phyloP scores from a whole-genome alignment of 345 rosid genomes.

The Lepidium aucheri region DNA sequence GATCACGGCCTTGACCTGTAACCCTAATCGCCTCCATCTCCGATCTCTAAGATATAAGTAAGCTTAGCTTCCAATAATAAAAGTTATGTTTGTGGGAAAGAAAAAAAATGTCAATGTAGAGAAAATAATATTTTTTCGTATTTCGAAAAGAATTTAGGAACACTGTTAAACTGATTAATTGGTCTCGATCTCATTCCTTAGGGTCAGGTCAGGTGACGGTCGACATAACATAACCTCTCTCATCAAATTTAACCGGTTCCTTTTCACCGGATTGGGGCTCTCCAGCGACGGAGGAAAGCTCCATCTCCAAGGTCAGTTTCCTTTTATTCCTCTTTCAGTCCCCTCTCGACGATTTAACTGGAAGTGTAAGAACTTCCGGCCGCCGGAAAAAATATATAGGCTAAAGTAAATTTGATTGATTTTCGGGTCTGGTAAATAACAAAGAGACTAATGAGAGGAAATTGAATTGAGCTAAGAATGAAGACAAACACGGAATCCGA shows the following conservation, averaged over 20 bases:
- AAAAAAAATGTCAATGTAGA: too few species aligned
- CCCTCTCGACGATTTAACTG: not conserved
- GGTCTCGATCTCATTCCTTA: conserved; percentile 11
- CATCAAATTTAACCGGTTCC: not conserved
- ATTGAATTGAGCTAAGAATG: not conserved
- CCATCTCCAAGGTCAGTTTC: conserved; percentile 13
- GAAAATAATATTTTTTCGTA: too few species aligned
- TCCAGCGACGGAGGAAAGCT: conserved; percentile 13
- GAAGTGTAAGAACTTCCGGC: not conserved
- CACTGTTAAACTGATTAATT: not conserved
- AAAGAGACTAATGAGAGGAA: not conserved
- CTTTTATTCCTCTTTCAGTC: not conserved
- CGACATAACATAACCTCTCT: not conserved
- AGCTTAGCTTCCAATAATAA: too few species aligned
- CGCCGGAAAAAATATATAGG: not conserved
- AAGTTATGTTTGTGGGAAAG: too few species aligned
- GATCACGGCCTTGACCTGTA: too few species aligned
- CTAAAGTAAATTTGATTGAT: not conserved
- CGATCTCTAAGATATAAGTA: too few species aligned
- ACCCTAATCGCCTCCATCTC: too few species aligned
- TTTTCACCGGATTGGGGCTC: not conserved
- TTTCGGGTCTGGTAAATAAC: not conserved
- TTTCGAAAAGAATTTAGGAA: not conserved
- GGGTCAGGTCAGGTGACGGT: conserved; percentile 8
- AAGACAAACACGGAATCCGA: not conserved